phyloP scores from a whole-genome alignment of 257 asterid species.

The Solanum corneliomulleri region DNA sequence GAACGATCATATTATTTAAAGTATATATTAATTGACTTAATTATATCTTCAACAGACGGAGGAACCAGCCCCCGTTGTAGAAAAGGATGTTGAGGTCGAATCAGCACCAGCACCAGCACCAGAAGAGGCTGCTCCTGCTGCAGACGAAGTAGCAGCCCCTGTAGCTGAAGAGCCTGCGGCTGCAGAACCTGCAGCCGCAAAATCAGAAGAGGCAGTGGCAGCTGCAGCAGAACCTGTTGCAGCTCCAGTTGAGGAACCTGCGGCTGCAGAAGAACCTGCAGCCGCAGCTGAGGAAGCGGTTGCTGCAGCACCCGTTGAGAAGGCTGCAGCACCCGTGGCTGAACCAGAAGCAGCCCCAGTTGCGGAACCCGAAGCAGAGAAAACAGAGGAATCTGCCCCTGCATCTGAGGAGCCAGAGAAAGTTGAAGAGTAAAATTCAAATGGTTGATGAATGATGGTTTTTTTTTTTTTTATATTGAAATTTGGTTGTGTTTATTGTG shows the following conservation, averaged over 20 bases:
- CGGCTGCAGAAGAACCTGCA: not conserved
- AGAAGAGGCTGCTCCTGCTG: not conserved
- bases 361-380: not conserved
- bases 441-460: not conserved
- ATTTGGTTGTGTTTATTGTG: not conserved
- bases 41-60: not conserved
- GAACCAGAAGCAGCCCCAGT: not conserved
- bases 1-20: not conserved
- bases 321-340: not conserved
- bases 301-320: not conserved
- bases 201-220: not conserved
- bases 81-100: not conserved
- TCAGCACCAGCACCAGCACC: not conserved
- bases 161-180: not conserved
- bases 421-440: conserved; percentile 1
- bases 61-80: not conserved
- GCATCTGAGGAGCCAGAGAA: not conserved
- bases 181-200: not conserved
- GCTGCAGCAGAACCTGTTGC: not conserved
- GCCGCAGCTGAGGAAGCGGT: not conserved
- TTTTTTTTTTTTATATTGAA: not conserved
- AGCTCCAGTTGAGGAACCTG: not conserved
- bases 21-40: not conserved
- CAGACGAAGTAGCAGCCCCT: not conserved
- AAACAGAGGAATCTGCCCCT: not conserved